Conservation (phyloP, 345 rosid genomes). For the Bretschneidera sinensis region DNA sequence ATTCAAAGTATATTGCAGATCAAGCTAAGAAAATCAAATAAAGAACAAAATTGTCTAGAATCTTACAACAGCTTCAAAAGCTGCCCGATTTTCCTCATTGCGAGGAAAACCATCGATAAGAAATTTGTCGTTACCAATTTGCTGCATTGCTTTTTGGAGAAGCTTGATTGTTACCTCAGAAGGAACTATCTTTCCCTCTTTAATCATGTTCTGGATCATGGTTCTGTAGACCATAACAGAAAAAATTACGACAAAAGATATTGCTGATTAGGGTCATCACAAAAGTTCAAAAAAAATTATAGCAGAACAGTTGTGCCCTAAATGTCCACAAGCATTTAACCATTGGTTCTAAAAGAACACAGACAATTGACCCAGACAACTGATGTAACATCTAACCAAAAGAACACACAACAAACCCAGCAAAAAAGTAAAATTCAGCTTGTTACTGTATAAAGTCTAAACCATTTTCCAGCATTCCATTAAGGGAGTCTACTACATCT, state of each 20-base stretch:
- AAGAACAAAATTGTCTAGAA: neutral
- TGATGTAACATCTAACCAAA: too few relatives aligned
- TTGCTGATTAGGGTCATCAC: neutral
- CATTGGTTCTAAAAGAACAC: too few relatives aligned
- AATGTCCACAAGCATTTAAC: neutral
- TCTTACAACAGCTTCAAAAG: conserved; percentile 66
- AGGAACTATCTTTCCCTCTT: conserved; percentile 79
- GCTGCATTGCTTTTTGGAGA: conserved; percentile 62
- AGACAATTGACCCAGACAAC: neutral
- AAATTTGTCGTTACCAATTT: conserved; percentile 53
- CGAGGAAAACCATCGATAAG: conserved; percentile 88
- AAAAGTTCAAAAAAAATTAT: neutral
- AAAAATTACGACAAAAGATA: neutral
- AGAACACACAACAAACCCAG: too few relatives aligned
- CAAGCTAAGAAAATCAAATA: neutral
- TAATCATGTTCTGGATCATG: conserved; percentile 62
- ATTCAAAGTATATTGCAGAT: too few relatives aligned
- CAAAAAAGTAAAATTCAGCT: too few relatives aligned
- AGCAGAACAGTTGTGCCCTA: too few relatives aligned
- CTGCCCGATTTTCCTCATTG: conserved; percentile 70
- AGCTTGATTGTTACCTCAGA: conserved; percentile 83
- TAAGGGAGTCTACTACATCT: too few relatives aligned
- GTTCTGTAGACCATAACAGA: conserved; percentile 31
- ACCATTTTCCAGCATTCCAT: too few relatives aligned
- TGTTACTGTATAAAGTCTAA: too few relatives aligned